Percentiles rank a stretch among this genome's conserved stretches.
Conservation (phyloP, 768 basidiomycete genomes). For the Rhodotorula diobovata region DNA sequence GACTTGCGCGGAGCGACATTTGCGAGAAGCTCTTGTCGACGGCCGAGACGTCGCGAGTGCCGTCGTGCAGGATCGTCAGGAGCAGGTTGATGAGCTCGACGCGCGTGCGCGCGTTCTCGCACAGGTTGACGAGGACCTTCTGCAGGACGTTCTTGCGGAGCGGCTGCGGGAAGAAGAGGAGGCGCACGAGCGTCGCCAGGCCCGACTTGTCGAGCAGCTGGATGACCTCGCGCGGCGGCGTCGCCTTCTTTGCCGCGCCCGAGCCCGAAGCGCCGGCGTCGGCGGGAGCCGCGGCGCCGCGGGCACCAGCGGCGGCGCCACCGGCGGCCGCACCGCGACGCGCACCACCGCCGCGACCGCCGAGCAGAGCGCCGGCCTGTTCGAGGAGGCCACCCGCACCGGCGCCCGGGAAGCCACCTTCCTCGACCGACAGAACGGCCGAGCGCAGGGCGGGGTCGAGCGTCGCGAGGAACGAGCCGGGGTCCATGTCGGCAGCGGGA, state of each 20-base stretch:
- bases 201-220: slow-evolving; percentile 86
- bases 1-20: slow-evolving; percentile 64
- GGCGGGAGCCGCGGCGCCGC: too few species aligned
- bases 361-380: not conserved
- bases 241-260: slow-evolving; percentile 48
- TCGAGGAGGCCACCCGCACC: slow-evolving; percentile 50
- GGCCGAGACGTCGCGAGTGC: slow-evolving; percentile 81
- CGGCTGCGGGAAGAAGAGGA: slow-evolving; percentile 94
- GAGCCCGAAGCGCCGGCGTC: not conserved
- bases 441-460: slow-evolving; percentile 84
- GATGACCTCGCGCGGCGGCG: slow-evolving; percentile 62
- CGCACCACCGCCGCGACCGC: not conserved
- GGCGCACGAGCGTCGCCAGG: slow-evolving; percentile 78
- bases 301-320: not conserved
- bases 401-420: slow-evolving; percentile 61
- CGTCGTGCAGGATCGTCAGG: slow-evolving; percentile 89
- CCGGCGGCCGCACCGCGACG: not conserved
- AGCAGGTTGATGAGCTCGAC: slow-evolving; percentile 90
- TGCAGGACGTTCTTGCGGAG: slow-evolving; percentile 77
- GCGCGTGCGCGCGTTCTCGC: slow-evolving; percentile 87
- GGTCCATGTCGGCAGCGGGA: slow-evolving; percentile 65
- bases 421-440: slow-evolving; percentile 76
- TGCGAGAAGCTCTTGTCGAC: slow-evolving; percentile 90
- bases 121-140: slow-evolving; percentile 86
- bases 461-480: slow-evolving; percentile 84